Percentiles rank a stretch among this genome's conserved stretches.
Evolutionary conservation across 805 yeast species (phyloP).

Genomic region (Saccharomycopsis oosterbeekiorum): DNA sequence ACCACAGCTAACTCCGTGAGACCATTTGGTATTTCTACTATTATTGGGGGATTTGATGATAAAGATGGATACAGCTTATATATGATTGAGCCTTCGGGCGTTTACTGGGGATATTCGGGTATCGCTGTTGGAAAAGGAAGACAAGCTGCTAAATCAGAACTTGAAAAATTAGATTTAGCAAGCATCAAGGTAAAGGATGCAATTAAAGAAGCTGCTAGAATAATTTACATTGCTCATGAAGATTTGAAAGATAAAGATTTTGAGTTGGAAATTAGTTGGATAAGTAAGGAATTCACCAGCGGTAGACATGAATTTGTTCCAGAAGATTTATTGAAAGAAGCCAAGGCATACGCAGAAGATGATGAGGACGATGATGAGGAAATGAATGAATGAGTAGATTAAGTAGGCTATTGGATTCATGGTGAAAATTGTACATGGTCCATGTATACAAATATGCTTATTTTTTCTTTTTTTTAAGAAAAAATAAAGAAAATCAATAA

Average conservation of each 20-base stretch:
- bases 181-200: constrained; percentile 70
- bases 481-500: too few relatives aligned
- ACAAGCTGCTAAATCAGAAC: constrained; percentile 94
- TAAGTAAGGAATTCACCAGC: constrained; percentile 60
- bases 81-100: constrained; percentile 97
- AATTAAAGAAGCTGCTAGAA: constrained; percentile 86
- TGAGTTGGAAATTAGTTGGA: constrained; percentile 92
- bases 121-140: constrained; percentile 98
- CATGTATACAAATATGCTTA: background rate
- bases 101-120: constrained; percentile 95
- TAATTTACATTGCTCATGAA: constrained; percentile 90
- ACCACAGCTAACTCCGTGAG: constrained; percentile 95
- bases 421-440: background rate
- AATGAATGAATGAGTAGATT: constrained; percentile 25
- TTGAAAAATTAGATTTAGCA: constrained; percentile 77
- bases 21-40: constrained; percentile 91
- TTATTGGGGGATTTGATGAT: constrained; percentile 87
- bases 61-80: constrained; percentile 77
- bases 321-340: constrained; percentile 68
- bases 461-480: too few relatives aligned
- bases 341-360: constrained; percentile 71
- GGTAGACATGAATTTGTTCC: constrained; percentile 79
- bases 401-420: background rate
- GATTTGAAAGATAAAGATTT: constrained; percentile 96
- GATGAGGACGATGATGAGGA: constrained; percentile 62